Evolutionary conservation across 106 monocot genomes (phyloP), one percentile per base, ranked within the genome.

Genomic region (Ottelia alismoides): DNA sequence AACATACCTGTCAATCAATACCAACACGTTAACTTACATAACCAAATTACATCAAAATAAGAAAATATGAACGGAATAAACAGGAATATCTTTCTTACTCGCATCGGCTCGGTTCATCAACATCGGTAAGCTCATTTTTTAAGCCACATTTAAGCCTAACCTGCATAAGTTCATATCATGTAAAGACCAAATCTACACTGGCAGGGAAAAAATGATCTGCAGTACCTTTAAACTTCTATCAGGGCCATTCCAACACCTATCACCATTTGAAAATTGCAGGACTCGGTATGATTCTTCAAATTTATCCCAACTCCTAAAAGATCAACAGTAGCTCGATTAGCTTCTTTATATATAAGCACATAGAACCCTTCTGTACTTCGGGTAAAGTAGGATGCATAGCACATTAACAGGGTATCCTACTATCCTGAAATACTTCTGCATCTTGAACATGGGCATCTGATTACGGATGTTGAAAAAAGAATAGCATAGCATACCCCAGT

Each of bases 101-200:
- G 90, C 98, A 99, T 79, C 89, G 68, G 66, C 86, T 99, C 31
- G 90, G 98, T 64, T 99, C 90, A 70, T 91, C 98, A 20, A 99
- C 77, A 28, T 86, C 90, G 18, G 70, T 61, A 31, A 99, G 67
- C 57, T 99, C 98, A 75, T 83, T 80, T 28, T 77, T 86, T 65
- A 99, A 59, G 25, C 98, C 98, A 70, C 98, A 99, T 35, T 77
- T 72, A 62, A 99, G 98, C 74, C 80, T 90, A 63, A 99, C 79
- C 98, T 99, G 98, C 19, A 54, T 22, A 47, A 66, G 22, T 44
- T n/a, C n/a, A 43, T 43, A 16, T 43, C 40, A 43, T 43, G 16
- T 7, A 16, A 6, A 7, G 16, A 6, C 16, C 40, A 7, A 16
- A 7, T 16, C 6, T 7, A 43, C 16, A 43, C 6, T 43, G 16